Evolutionary conservation across 1,284 basidiomycete species (phyloP).

Genomic region (Anthracocystis setariae): DNA sequence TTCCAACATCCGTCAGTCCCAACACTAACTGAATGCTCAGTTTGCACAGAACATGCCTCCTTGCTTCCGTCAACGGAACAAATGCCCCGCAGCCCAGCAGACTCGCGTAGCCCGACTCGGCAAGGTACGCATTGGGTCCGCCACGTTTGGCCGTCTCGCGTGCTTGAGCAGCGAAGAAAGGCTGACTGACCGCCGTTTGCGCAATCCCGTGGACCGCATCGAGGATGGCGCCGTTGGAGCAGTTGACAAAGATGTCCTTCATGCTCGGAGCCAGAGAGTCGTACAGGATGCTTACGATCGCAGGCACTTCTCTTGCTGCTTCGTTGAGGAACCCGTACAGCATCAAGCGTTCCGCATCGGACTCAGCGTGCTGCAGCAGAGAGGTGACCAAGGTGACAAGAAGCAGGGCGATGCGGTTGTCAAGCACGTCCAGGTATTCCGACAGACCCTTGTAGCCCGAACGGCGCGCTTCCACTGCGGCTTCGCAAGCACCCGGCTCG

Average conservation of each 20-base stretch:
- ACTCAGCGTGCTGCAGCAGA: slow-evolving; percentile 58
- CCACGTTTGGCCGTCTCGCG: slow-evolving; percentile 61
- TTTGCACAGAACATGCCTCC: slow-evolving; percentile 52
- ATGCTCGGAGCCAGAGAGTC: slow-evolving; percentile 58
- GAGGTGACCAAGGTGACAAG: slow-evolving; percentile 57
- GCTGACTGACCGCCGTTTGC: slow-evolving; percentile 57
- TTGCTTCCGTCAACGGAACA: slow-evolving; percentile 44
- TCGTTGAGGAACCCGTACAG: slow-evolving; percentile 61
- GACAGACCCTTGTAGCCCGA: slow-evolving; percentile 44
- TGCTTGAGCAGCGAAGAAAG: slow-evolving; percentile 63
- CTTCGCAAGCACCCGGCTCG: slow-evolving; percentile 25
- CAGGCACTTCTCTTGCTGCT: slow-evolving; percentile 54
- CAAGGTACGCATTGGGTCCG: slow-evolving; percentile 56
- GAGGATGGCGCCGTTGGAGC: slow-evolving; percentile 56
- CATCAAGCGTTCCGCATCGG: slow-evolving; percentile 54
- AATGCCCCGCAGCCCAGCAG: slow-evolving; percentile 62
- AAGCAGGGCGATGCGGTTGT: slow-evolving; percentile 61
- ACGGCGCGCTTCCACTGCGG: slow-evolving; percentile 45
- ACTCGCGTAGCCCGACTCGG: slow-evolving; percentile 59
- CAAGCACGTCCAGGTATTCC: slow-evolving; percentile 49
- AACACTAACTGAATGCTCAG: slow-evolving; percentile 55
- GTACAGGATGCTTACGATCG: slow-evolving; percentile 64
- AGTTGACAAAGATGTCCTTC: slow-evolving; percentile 60
- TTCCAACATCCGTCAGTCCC: slow-evolving; percentile 57
- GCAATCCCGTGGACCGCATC: slow-evolving; percentile 62